Base-by-base conservation (phyloP, 768 basidiomycete genomes). In the Mycena galopus region DNA sequence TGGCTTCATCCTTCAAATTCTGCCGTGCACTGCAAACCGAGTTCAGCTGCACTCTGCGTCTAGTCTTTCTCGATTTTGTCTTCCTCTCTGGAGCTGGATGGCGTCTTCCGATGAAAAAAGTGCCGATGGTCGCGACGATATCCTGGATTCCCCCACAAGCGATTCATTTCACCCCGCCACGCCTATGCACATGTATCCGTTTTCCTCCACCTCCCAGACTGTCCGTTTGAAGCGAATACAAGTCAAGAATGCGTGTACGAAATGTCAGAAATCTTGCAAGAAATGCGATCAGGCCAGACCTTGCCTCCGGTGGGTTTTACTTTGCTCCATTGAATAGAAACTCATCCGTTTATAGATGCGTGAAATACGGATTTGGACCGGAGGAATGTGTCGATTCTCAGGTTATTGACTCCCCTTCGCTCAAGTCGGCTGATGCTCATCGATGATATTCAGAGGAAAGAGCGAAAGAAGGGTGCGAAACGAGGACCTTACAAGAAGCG, bases 221-320 rank as follows among this genome's bases (percentile, higher is more conserved):
- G 51, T 51, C 33, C 71, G 56, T 21, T 35, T 51, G 44, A 96
- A 96, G 82, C 93, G 94, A 75, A 87, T 92, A 64, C 94, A 96
- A 78, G 95, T 96, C 85, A 96, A 95, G 88, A 95, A 95, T 75
- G 94, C 94, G 63, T 96, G 95, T 82, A 95, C 94, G 35, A 94
- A 94, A 75, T 96, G 95, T 79, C 95, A 95, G 82, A 95, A 94
- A 80, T 93, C 94, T 3, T 96, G 94, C 87, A 96, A 96, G 86
- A 95, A 95, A 81, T 96, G 67, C 53, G 95, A 96, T 82, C 94
- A 95, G 77, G 95, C 93, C 76, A 89, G 96, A 74, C 96, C 96
- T 72, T 98, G 96, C 81, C 92, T 94, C 68, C 11, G 39, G 39
- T 39, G 17, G 39, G 12, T 39, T 10, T 16, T 14, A 39, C 14